Evolutionary conservation across 179 eudicot species (phyloP).

Genomic region (Carnegiea gigantea): DNA sequence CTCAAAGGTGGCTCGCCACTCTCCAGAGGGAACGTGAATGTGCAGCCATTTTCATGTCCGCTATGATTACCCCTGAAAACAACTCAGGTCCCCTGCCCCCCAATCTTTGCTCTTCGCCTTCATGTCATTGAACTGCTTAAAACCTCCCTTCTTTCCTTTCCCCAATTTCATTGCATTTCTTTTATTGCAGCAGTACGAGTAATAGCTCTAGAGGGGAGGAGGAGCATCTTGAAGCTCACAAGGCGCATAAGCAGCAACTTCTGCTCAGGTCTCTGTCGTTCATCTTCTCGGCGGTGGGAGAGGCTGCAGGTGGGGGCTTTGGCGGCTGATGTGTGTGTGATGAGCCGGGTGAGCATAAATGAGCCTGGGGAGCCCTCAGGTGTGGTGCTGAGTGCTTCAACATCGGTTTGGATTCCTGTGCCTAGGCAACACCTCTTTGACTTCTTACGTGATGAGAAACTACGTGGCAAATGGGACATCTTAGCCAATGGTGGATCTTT

Average conservation of each 20-base stretch:
- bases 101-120: not conserved
- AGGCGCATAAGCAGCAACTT: slow-evolving; percentile 62
- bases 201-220: slow-evolving; percentile 41
- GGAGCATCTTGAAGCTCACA: slow-evolving; percentile 52
- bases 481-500: slow-evolving; percentile 57
- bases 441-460: slow-evolving; percentile 50
- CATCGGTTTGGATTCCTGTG: slow-evolving; percentile 65
- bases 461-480: slow-evolving; percentile 67
- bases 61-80: slow-evolving; percentile 30
- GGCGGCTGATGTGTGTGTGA: slow-evolving; percentile 40
- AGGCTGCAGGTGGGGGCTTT: slow-evolving; percentile 35
- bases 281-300: slow-evolving; percentile 54
- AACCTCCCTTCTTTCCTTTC: not conserved
- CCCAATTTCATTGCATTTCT: not conserved
- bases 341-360: slow-evolving; percentile 46
- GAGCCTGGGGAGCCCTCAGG: slow-evolving; percentile 70
- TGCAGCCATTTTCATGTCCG: slow-evolving; percentile 38
- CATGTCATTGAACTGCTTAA: not conserved
- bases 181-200: slow-evolving; percentile 21
- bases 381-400: slow-evolving; percentile 59
- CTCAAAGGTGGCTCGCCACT: slow-evolving; percentile 64
- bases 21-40: slow-evolving; percentile 62
- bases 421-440: slow-evolving; percentile 46
- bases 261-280: slow-evolving; percentile 53
- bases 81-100: slow-evolving; percentile 36